phyloP scores from a whole-genome alignment of 345 rosid species.

The Gossypium arboreum region DNA sequence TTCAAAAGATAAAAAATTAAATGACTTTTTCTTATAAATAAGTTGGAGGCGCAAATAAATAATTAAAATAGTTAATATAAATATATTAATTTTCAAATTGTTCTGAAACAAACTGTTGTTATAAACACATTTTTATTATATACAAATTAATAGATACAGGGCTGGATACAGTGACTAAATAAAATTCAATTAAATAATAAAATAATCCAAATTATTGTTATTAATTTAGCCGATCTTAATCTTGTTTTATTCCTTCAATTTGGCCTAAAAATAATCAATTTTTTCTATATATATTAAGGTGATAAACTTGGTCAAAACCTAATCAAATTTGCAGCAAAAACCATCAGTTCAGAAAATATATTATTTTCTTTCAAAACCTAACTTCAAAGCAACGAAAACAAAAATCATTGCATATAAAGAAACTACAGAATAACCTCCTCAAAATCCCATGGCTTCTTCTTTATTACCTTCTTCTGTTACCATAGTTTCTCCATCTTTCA shows the following conservation, averaged over 20 bases:
- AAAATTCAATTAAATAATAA: no score
- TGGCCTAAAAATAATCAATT: neutral
- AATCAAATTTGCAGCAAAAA: neutral
- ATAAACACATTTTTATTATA: no score
- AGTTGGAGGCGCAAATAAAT: no score
- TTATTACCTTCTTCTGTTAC: neutral
- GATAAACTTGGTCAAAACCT: neutral
- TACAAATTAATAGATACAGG: no score
- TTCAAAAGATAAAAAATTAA: no score
- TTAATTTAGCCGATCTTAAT: neutral
- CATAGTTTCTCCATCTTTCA: slow-evolving; percentile 1
- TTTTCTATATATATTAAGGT: neutral
- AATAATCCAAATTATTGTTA: no score
- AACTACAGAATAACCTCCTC: neutral
- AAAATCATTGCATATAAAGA: neutral
- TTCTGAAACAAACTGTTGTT: no score
- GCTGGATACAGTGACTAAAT: no score
- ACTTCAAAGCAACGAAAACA: neutral
- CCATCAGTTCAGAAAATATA: neutral
- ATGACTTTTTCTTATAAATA: no score
- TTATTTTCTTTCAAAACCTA: neutral
- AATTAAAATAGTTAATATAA: no score
- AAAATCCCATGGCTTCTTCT: slow-evolving; percentile 16
- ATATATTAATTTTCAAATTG: no score
- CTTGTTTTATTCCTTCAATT: neutral